Evolutionary conservation across 305 asterid species (phyloP).

Genomic region (Solanum hybrid): DNA sequence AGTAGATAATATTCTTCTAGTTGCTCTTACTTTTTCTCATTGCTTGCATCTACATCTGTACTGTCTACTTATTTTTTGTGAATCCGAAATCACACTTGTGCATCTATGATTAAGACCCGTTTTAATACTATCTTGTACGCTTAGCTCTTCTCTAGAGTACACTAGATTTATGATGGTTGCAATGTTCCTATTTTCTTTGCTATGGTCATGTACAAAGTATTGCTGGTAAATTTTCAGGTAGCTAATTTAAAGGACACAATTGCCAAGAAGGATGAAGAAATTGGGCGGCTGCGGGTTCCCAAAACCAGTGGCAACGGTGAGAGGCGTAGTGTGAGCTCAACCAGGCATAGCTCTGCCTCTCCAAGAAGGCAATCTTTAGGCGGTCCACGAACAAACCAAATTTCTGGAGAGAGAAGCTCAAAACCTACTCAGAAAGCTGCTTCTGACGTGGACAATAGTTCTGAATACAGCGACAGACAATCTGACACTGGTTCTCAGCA

Average conservation of each 20-base stretch:
- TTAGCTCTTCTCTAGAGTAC: background rate
- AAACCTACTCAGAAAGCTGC: conserved; percentile 38
- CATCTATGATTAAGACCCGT: background rate
- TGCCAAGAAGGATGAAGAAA: conserved; percentile 70
- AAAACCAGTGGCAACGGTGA: conserved; percentile 40
- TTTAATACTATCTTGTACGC: background rate
- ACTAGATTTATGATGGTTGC: background rate
- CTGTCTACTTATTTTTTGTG: background rate
- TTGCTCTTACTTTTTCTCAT: background rate
- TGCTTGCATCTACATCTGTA: background rate
- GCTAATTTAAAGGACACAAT: conserved; percentile 59
- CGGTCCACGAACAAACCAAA: conserved; percentile 25
- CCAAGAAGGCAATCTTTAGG: conserved; percentile 53
- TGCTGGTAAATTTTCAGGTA: conserved; percentile 34
- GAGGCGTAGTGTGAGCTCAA: conserved; percentile 34
- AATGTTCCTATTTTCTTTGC: background rate
- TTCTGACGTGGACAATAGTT: conserved; percentile 58
- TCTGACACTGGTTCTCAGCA: conserved; percentile 83
- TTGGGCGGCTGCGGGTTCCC: conserved; percentile 37
- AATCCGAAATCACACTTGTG: background rate
- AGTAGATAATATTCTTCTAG: background rate
- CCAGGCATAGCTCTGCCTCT: conserved; percentile 51
- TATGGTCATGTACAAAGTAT: background rate
- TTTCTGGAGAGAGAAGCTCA: conserved; percentile 28
- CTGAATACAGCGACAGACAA: conserved; percentile 74